Conservation (phyloP, 345 rosid species). For the Salix viminalis region DNA sequence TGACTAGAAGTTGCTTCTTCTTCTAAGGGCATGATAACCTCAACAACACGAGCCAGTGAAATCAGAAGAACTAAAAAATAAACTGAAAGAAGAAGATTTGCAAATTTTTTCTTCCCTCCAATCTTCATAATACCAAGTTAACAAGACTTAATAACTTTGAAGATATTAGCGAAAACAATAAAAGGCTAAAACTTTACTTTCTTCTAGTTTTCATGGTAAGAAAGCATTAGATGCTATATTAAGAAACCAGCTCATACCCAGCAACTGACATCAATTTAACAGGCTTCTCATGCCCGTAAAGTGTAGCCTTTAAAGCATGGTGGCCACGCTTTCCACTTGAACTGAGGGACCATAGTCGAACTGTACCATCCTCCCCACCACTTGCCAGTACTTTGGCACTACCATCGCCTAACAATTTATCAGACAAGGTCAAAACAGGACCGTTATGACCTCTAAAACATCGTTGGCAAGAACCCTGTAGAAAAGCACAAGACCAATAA, state of each 20-base stretch:
- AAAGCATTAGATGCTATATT: slow-evolving; percentile 5
- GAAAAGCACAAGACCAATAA: slow-evolving; percentile 1
- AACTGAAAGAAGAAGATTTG: background rate
- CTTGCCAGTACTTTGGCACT: slow-evolving; percentile 47
- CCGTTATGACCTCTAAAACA: slow-evolving; percentile 58
- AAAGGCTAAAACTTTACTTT: background rate
- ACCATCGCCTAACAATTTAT: slow-evolving; percentile 52
- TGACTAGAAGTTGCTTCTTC: background rate
- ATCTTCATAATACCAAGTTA: too few relatives aligned
- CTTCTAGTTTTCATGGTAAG: slow-evolving; percentile 1
- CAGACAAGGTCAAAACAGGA: slow-evolving; percentile 53
- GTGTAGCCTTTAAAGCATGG: slow-evolving; percentile 54
- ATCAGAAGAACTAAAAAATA: background rate
- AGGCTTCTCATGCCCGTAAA: slow-evolving; percentile 60
- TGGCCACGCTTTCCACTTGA: slow-evolving; percentile 56
- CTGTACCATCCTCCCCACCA: slow-evolving; percentile 68
- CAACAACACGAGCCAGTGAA: background rate
- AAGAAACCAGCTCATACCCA: slow-evolving; percentile 36
- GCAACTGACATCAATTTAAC: slow-evolving; percentile 56
- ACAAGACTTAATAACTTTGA: background rate
- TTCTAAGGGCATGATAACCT: background rate
- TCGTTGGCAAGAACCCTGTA: slow-evolving; percentile 52
- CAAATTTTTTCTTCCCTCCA: background rate
- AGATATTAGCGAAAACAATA: background rate
- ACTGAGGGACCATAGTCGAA: slow-evolving; percentile 65